A percentile compares a stretch with the other conserved stretches of the same genome.
Conservation (phyloP, 495 filamentous ascomycete species). For the Astrothelium subdiscretum region DNA sequence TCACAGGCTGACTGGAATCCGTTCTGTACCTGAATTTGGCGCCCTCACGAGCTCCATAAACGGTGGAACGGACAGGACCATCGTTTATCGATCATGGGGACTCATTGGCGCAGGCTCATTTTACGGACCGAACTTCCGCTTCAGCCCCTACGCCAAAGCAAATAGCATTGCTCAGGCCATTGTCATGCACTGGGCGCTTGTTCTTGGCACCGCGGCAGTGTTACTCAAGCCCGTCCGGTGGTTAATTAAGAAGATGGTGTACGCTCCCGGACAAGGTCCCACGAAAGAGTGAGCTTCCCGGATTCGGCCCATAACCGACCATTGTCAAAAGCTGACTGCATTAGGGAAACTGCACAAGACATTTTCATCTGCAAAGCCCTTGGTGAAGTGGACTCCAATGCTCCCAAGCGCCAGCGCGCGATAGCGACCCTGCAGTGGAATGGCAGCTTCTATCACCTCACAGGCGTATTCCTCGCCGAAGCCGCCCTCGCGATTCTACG, state of each 20-base stretch:
- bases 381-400: conserved; percentile 27
- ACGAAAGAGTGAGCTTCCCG: conserved; percentile 38
- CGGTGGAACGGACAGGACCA: conserved; percentile 47
- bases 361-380: conserved; percentile 55
- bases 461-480: conserved; percentile 54
- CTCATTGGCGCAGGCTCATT: conserved; percentile 47
- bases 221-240: conserved; percentile 43
- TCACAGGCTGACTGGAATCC: conserved; percentile 46
- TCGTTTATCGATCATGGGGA: conserved; percentile 69
- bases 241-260: conserved; percentile 42
- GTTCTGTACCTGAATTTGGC: conserved; percentile 52
- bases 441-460: conserved; percentile 58
- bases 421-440: conserved; percentile 46
- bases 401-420: conserved; percentile 35
- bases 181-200: conserved; percentile 43
- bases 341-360: conserved; percentile 18
- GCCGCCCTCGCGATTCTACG: conserved; percentile 61
- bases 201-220: conserved; percentile 41
- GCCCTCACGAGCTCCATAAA: conserved; percentile 51
- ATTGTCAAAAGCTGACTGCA: not conserved
- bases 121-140: conserved; percentile 66
- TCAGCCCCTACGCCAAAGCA: conserved; percentile 54
- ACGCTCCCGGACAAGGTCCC: conserved; percentile 58
- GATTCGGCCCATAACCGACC: too few relatives aligned
- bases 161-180: conserved; percentile 48